Conservation (phyloP, 768 basidiomycete genomes). For the Boletellus emodensis region DNA sequence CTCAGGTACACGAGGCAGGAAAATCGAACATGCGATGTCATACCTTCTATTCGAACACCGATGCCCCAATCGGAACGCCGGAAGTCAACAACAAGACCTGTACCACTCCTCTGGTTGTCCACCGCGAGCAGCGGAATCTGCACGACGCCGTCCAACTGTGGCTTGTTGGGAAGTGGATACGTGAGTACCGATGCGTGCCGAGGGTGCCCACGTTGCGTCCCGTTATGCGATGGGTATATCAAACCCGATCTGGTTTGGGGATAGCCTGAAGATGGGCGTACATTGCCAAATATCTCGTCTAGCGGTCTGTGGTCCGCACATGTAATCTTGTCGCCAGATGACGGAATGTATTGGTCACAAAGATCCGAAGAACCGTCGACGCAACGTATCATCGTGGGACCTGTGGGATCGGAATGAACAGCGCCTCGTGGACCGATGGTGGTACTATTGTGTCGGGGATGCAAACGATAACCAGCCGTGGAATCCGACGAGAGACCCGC, state of each 20-base stretch:
- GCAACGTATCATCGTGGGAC: not conserved
- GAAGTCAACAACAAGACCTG: slow-evolving; percentile 19
- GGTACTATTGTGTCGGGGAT: not conserved
- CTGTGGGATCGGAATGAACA: not conserved
- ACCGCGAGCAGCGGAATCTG: slow-evolving; percentile 22
- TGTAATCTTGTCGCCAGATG: slow-evolving; percentile 27
- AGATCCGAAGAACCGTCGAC: not conserved
- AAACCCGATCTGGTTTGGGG: not conserved
- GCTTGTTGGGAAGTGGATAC: slow-evolving; percentile 19
- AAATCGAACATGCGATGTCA: not conserved
- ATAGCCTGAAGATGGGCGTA: not conserved
- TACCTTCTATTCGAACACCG: slow-evolving; percentile 21
- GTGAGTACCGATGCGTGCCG: slow-evolving; percentile 6
- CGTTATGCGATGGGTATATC: not conserved
- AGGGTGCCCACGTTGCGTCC: slow-evolving; percentile 1
- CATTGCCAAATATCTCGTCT: slow-evolving; percentile 23
- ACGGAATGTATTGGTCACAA: slow-evolving; percentile 25
- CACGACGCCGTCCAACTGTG: slow-evolving; percentile 17
- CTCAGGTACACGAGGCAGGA: not conserved
- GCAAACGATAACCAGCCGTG: not conserved
- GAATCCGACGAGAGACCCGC: not conserved
- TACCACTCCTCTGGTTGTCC: slow-evolving; percentile 19
- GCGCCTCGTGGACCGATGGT: not conserved
- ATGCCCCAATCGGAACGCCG: slow-evolving; percentile 21
- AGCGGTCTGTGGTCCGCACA: slow-evolving; percentile 26